A percentile compares a stretch with the other conserved stretches of the same genome.
These are phyloP conservation scores for Apophysomyces ossiformis DNA, from an alignment of 371 early-diverging fungal genomes.

Conservation along the genomic window DNA sequence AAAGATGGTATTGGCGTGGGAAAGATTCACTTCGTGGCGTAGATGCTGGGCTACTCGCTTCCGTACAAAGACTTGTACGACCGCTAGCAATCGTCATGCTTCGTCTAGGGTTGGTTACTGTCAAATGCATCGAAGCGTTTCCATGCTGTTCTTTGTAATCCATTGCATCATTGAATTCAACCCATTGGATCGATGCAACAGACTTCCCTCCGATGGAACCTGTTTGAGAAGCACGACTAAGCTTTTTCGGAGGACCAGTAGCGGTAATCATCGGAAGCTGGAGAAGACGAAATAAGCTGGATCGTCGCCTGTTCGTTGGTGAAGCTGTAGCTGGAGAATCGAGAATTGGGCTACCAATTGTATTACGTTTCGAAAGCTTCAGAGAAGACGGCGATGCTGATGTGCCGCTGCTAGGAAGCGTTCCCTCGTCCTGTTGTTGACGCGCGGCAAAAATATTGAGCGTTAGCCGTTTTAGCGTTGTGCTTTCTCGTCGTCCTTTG, in stretches of 20 bases:
- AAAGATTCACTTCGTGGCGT: constrained; percentile 10
- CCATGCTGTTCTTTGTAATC: constrained; percentile 33
- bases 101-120: constrained; percentile 33
- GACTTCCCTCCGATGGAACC: constrained; percentile 32
- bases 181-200: constrained; percentile 44
- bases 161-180: constrained; percentile 45
- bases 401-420: background rate
- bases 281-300: constrained; percentile 23
- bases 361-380: constrained; percentile 5
- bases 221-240: background rate
- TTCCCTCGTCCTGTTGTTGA: constrained; percentile 6
- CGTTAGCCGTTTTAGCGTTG: constrained; percentile 27
- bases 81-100: constrained; percentile 15
- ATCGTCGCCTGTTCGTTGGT: constrained; percentile 19
- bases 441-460: constrained; percentile 24
- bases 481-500: constrained; percentile 18
- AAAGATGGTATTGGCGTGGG: constrained; percentile 19
- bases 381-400: constrained; percentile 4
- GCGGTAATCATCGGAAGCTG: constrained; percentile 17
- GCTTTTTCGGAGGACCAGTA: constrained; percentile 9
- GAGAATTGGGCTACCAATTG: background rate
- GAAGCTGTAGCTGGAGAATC: background rate
- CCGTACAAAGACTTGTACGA: constrained; percentile 21
- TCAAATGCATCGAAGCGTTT: constrained; percentile 28
- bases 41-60: constrained; percentile 9